Evolutionary conservation across 352 stramenopile species (phyloP).

Genomic region (Blastocystis sp.): DNA sequence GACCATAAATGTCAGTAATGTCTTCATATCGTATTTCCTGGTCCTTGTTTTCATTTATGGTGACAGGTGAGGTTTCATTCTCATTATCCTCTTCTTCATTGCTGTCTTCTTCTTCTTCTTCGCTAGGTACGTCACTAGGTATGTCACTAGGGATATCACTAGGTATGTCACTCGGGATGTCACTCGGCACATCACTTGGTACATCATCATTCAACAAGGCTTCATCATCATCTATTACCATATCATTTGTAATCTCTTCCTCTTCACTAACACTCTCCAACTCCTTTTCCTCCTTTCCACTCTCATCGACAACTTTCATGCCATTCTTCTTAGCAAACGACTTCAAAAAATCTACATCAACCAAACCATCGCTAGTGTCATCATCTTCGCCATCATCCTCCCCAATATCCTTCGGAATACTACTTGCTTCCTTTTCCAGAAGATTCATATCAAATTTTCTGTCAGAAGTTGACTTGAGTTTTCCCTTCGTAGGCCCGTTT

Average conservation of each 20-base stretch:
- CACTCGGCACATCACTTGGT: too few relatives aligned
- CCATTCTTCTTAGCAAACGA: constrained; percentile 25
- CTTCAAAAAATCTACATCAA: constrained; percentile 12
- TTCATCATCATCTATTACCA: neutral
- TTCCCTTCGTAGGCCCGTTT: neutral
- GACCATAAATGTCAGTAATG: constrained; percentile 51
- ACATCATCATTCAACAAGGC: neutral
- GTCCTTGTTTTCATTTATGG: neutral
- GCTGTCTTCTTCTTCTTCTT: neutral
- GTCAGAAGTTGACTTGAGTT: neutral
- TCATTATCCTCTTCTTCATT: neutral
- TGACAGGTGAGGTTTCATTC: too few relatives aligned
- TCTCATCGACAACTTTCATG: constrained; percentile 1
- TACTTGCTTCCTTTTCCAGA: neutral
- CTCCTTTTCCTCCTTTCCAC: neutral
- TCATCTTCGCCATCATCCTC: constrained; percentile 51
- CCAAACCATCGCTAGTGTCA: neutral
- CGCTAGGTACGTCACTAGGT: neutral
- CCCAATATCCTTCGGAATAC: neutral
- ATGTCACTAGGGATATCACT: neutral
- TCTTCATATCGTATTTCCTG: constrained; percentile 24
- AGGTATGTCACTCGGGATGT: neutral
- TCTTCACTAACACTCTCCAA: neutral
- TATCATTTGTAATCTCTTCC: constrained; percentile 19
- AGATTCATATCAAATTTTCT: neutral